phyloP scores from a whole-genome alignment of 345 rosid genomes.

The Lumnitzera littorea region DNA sequence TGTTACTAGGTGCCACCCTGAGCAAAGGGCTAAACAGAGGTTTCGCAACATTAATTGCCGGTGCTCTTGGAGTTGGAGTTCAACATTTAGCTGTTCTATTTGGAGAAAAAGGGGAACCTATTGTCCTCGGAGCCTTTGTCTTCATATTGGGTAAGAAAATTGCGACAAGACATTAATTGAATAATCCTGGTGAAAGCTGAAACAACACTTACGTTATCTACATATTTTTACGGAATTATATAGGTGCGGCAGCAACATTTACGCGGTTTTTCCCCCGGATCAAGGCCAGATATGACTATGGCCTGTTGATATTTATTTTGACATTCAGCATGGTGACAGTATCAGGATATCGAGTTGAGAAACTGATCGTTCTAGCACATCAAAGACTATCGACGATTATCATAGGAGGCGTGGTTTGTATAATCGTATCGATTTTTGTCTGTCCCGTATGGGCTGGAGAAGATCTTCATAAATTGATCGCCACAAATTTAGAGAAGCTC shows the following conservation, averaged over 20 bases:
- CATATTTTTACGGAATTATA: slow-evolving; percentile 3
- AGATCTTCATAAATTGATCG: slow-evolving; percentile 53
- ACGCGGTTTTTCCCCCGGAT: slow-evolving; percentile 59
- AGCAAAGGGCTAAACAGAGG: slow-evolving; percentile 63
- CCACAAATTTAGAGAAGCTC: slow-evolving; percentile 45
- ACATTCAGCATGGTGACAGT: slow-evolving; percentile 70
- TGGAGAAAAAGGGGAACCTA: slow-evolving; percentile 55
- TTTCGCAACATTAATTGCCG: slow-evolving; percentile 58
- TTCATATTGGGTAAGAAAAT: slow-evolving; percentile 39
- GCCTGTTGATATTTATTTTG: slow-evolving; percentile 62
- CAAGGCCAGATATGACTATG: slow-evolving; percentile 86
- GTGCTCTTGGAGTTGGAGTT: slow-evolving; percentile 56
- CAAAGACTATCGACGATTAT: slow-evolving; percentile 55
- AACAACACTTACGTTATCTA: background rate
- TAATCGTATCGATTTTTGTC: slow-evolving; percentile 37
- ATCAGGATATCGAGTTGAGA: slow-evolving; percentile 53
- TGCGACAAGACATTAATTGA: background rate
- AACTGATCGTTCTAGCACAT: slow-evolving; percentile 42
- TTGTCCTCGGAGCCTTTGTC: slow-evolving; percentile 59
- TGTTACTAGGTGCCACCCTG: slow-evolving; percentile 57
- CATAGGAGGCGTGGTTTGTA: slow-evolving; percentile 50
- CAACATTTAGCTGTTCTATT: slow-evolving; percentile 47
- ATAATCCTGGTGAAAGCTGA: background rate
- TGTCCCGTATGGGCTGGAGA: slow-evolving; percentile 75
- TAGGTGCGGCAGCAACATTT: slow-evolving; percentile 64